A percentile compares a stretch with the other conserved stretches of the same genome.
phyloP scores from a whole-genome alignment of 2,329 filamentous ascomycete species.

The Teratosphaeria nubilosa region DNA sequence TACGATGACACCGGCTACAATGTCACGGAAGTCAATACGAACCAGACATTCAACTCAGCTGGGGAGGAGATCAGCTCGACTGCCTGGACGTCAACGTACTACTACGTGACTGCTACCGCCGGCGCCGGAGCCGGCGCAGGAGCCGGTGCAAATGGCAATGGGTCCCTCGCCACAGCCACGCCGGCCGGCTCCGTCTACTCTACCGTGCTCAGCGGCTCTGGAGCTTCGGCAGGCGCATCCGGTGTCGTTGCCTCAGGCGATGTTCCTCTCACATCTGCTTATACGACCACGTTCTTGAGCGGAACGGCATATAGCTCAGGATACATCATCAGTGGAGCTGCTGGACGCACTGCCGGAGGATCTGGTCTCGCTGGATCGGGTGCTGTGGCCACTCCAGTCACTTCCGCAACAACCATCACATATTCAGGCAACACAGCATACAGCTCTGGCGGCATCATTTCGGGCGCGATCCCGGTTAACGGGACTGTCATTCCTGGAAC shows the following conservation, averaged over 20 bases:
- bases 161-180: constrained; percentile 3
- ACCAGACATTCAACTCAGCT: constrained; percentile 12
- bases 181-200: constrained; percentile 10
- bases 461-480: neutral
- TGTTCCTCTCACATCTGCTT: neutral
- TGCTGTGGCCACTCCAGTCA: constrained; percentile 4
- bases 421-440: constrained; percentile 13
- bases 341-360: neutral
- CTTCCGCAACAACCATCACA: constrained; percentile 8
- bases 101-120: constrained; percentile 13
- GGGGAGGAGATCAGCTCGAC: constrained; percentile 15
- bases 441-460: constrained; percentile 8
- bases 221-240: constrained; percentile 5
- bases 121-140: constrained; percentile 8
- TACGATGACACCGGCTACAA: constrained; percentile 11
- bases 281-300: neutral
- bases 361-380: neutral
- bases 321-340: neutral
- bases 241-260: constrained; percentile 9
- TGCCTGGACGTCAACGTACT: constrained; percentile 15
- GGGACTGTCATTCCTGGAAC: neutral
- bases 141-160: constrained; percentile 7
- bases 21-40: constrained; percentile 14
- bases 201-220: constrained; percentile 9
- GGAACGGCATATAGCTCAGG: neutral